Base-by-base conservation (phyloP, 2,329 filamentous ascomycete genomes). In the Botrytis cinerea region DNA sequence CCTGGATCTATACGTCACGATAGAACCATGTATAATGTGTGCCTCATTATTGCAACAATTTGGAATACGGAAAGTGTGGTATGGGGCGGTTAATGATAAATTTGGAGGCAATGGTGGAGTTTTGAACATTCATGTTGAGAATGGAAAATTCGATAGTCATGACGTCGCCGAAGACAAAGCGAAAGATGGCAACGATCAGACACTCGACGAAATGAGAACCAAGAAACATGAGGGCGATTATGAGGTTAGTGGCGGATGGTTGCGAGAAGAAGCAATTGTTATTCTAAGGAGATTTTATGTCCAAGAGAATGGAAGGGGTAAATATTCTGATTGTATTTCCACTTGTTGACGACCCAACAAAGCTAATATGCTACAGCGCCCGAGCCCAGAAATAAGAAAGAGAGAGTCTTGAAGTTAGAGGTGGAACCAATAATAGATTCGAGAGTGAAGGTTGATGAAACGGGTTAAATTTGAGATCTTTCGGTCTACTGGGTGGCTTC, bases 21-120 rank as follows among this genome's bases (percentile, higher is more conserved):
- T 99, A 71, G 97, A 99, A 83, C 96, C 96, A 7, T 99, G 96
- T 82, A 94, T 99, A 84, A 99, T 99, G 96, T 99, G 96, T 81
- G 96, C 96, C 20, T 97, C 94, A 10, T 90, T 97, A 71, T 87
- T 99, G 69, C 90, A 94, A 70, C 97, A 99, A 83, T 91, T 97
- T 76, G 89, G 90, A 22, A 94, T 99, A 82, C 89, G 92, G 75
- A 92, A 92, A 77, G 96, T 99, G 46, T 98, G 95, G 82, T 99
- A 96, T 82, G 97, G 96, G 7, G 97, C 95, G 74, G 90, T 93
- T 78, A 99, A 99, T 82, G 96, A 99, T 84, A 93, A 97, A 73
- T 99, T 99, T 84, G 96, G 96, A 12, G 96, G 97, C 46, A 97
- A 94, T 25, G 96, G 96, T 2, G 95, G 97, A 71, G 96, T 99